phyloP scores from a whole-genome alignment of 2,329 filamentous ascomycete genomes.

The Aspergillus candidus region DNA sequence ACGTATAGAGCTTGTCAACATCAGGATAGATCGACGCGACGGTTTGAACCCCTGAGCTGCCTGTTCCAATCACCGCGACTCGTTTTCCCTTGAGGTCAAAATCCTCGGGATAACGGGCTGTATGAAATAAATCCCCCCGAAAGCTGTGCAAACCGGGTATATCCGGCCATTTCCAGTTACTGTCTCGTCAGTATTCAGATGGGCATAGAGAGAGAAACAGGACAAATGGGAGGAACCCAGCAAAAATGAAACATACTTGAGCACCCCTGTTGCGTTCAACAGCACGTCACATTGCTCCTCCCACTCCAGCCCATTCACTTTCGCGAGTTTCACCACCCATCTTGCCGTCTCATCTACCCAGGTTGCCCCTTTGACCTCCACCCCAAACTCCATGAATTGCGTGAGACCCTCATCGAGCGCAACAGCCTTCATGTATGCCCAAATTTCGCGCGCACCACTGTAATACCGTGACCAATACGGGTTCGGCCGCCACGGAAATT shows the following conservation, averaged over 20 bases:
- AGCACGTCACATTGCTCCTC: constrained; percentile 29
- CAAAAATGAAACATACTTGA: constrained; percentile 19
- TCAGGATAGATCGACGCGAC: constrained; percentile 23
- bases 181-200: too few relatives aligned
- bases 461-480: not conserved
- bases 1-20: constrained; percentile 35
- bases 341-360: too few relatives aligned
- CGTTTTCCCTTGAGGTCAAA: constrained; percentile 33
- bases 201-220: too few relatives aligned
- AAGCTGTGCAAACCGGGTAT: constrained; percentile 45
- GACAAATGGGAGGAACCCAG: too few relatives aligned
- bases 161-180: constrained; percentile 41
- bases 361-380: too few relatives aligned
- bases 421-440: too few relatives aligned
- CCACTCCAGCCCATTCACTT: constrained; percentile 17
- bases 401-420: too few relatives aligned
- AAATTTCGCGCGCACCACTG: constrained; percentile 14
- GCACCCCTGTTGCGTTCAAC: constrained; percentile 35
- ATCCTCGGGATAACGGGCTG: constrained; percentile 37
- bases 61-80: constrained; percentile 34
- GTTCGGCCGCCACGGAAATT: not conserved
- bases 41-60: constrained; percentile 39
- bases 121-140: constrained; percentile 42
- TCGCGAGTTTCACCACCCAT: not conserved
- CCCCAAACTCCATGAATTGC: not conserved